A percentile compares a stretch with the other conserved stretches of the same genome.
Evolutionary conservation across 2,329 filamentous ascomycete genomes (phyloP).

Genomic region (Sporothrix mexicana): DNA sequence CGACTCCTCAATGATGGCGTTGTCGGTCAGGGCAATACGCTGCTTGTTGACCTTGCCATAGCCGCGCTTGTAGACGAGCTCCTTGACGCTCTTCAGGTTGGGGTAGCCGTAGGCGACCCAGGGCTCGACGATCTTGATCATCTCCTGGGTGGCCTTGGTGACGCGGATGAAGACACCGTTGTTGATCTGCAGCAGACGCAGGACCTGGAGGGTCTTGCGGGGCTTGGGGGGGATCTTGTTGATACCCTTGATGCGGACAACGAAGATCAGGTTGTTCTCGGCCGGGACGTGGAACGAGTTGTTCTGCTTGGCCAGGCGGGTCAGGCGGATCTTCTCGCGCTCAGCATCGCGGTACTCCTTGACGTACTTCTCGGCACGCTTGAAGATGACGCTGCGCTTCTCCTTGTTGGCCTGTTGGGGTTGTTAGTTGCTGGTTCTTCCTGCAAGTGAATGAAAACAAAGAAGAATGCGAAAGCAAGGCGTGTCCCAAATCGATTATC

Average conservation of each 20-base stretch:
- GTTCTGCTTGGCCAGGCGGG: constrained; percentile 86
- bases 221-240: constrained; percentile 99
- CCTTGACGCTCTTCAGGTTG: constrained; percentile 98
- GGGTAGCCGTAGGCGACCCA: constrained; percentile 99
- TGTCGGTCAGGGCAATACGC: constrained; percentile 94
- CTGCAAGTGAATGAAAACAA: not conserved
- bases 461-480: not conserved
- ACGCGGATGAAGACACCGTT: constrained; percentile 97
- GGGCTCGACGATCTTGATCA: constrained; percentile 98
- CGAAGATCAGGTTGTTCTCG: constrained; percentile 95
- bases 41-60: constrained; percentile 99
- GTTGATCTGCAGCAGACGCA: constrained; percentile 99
- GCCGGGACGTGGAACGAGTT: constrained; percentile 94
- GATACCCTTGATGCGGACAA: constrained; percentile 99
- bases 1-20: constrained; percentile 94
- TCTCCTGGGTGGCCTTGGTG: constrained; percentile 97
- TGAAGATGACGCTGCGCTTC: constrained; percentile 99
- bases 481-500: constrained; percentile 54
- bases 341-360: constrained; percentile 99
- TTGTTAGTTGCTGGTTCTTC: constrained; percentile 37
- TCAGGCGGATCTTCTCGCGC: constrained; percentile 96
- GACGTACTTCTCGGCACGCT: constrained; percentile 99
- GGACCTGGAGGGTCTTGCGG: constrained; percentile 99
- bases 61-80: constrained; percentile 99
- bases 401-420: constrained; percentile 85